Evolutionary conservation across 208 protist species (phyloP).

Genomic region (Acanthamoeba triangularis): DNA sequence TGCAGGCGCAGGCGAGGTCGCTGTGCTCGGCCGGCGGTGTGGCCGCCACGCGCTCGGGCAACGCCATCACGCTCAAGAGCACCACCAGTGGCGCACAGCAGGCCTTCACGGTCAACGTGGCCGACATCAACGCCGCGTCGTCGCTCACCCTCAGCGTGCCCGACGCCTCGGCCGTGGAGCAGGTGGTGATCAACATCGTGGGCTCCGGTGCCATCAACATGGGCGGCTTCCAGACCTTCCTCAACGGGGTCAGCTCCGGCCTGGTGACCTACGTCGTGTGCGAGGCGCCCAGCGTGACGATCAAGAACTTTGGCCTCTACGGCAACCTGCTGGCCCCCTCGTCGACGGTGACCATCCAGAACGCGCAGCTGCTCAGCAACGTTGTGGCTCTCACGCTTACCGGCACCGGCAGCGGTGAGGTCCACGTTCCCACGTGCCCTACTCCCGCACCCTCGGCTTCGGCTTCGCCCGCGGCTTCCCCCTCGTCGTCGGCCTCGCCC

Average conservation of each 20-base stretch:
- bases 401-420: not conserved
- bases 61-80: not conserved
- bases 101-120: constrained; percentile 23
- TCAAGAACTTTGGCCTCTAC: not conserved
- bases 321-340: constrained; percentile 14
- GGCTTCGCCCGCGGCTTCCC: not conserved
- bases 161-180: not conserved
- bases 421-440: not conserved
- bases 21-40: constrained; percentile 9
- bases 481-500: not conserved
- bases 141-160: not conserved
- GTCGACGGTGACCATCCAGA: not conserved
- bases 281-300: not conserved
- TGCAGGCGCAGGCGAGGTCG: not conserved
- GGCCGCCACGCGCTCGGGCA: not conserved
- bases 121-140: not conserved
- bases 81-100: not conserved
- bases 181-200: not conserved
- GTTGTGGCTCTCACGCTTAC: not conserved
- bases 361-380: not conserved
- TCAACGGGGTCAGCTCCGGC: constrained; percentile 3
- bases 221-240: constrained; percentile 56
- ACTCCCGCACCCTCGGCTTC: not conserved
- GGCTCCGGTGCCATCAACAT: not conserved
- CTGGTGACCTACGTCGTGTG: constrained; percentile 41